Evolutionary conservation across 208 protist species (phyloP).

Genomic region (Leishmania arabica): DNA sequence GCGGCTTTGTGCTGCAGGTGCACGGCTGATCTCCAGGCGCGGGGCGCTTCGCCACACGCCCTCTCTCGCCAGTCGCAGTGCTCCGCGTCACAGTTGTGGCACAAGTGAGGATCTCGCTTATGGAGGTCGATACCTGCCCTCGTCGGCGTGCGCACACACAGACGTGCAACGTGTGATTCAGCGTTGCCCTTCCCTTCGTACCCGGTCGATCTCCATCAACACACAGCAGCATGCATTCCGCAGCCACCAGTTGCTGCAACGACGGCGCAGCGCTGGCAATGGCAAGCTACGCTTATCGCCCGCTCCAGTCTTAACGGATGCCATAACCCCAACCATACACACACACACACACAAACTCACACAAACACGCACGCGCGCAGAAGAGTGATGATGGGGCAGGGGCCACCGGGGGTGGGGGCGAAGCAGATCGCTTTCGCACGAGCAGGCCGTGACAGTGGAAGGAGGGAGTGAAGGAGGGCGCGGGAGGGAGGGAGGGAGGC

Average conservation of each 20-base stretch:
- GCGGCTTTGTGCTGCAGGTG: neutral
- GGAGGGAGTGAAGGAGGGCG: neutral
- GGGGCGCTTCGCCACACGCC: neutral
- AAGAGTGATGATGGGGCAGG: neutral
- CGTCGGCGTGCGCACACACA: neutral
- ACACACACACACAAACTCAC: neutral
- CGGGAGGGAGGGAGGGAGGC: neutral
- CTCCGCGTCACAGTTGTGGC: neutral
- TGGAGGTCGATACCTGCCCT: neutral
- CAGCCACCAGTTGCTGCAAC: neutral
- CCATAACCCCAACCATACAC: neutral
- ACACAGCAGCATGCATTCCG: neutral
- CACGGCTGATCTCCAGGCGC: neutral
- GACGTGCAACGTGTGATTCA: neutral
- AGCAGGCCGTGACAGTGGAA: neutral
- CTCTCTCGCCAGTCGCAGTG: neutral
- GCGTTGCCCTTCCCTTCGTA: neutral
- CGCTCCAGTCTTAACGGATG: neutral
- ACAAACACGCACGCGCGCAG: neutral
- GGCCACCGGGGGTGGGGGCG: neutral
- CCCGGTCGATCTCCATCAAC: neutral
- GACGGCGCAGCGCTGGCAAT: neutral
- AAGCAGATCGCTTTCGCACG: neutral
- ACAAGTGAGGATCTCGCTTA: neutral
- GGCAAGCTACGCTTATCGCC: neutral